These are phyloP conservation scores for Fusarium keratoplasticum DNA, from an alignment of 2,329 filamentous ascomycete genomes.

Conservation along the genomic window DNA sequence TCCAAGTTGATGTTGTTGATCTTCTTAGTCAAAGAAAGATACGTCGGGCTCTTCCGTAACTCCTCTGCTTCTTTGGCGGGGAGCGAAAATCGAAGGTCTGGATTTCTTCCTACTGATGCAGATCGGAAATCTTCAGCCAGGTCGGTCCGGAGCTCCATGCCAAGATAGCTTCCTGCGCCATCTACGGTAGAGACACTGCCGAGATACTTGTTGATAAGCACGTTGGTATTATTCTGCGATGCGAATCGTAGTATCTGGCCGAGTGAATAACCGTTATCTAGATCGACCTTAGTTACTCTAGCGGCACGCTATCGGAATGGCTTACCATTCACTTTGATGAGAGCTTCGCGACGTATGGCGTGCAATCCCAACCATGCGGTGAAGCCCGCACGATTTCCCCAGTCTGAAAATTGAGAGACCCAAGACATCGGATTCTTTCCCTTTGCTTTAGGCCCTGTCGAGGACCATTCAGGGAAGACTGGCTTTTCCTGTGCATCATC, in stretches of 20 bases:
- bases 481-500: not conserved
- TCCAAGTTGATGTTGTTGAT: not conserved
- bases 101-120: slow-evolving; percentile 12
- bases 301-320: not conserved
- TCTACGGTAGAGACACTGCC: slow-evolving; percentile 14
- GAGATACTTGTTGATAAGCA: slow-evolving; percentile 15
- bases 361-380: not conserved
- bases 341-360: not conserved
- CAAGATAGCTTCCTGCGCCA: slow-evolving; percentile 14
- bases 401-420: not conserved
- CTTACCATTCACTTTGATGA: slow-evolving; percentile 11
- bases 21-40: not conserved
- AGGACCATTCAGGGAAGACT: not conserved
- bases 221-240: slow-evolving; percentile 14
- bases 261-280: slow-evolving; percentile 17
- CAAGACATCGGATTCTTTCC: not conserved
- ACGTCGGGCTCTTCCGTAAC: not conserved
- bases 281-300: slow-evolving; percentile 38
- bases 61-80: not conserved
- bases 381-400: not conserved
- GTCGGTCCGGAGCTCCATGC: slow-evolving; percentile 2
- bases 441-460: not conserved
- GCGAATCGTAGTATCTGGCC: slow-evolving; percentile 13
- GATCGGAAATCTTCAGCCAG: slow-evolving; percentile 16
- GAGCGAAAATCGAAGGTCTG: slow-evolving; percentile 9